Evolutionary conservation across 2,329 filamentous ascomycete genomes (phyloP).

Genomic region (Coniosporium tulheliwenetii): DNA sequence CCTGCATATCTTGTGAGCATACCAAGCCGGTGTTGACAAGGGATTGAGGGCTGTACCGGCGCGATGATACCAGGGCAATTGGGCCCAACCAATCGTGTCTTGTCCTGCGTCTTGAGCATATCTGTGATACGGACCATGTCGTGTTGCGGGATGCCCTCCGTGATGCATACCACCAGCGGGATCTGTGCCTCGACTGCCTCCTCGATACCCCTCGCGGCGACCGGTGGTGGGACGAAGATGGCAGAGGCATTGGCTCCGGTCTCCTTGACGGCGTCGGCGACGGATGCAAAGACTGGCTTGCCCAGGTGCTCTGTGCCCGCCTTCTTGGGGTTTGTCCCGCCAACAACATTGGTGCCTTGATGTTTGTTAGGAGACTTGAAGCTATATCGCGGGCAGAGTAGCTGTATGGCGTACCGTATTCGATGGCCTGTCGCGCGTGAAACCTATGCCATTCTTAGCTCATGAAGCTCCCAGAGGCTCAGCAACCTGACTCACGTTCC

Average conservation of each 20-base stretch:
- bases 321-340: slow-evolving; percentile 98
- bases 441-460: slow-evolving; percentile 45
- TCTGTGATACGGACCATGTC: slow-evolving; percentile 99
- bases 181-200: slow-evolving; percentile 91
- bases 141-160: slow-evolving; percentile 94
- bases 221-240: slow-evolving; percentile 91
- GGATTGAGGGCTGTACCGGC: slow-evolving; percentile 29
- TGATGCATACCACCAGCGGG: slow-evolving; percentile 91
- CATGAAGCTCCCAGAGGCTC: not conserved
- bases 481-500: slow-evolving; percentile 43
- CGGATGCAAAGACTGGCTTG: slow-evolving; percentile 83
- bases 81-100: slow-evolving; percentile 90
- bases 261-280: slow-evolving; percentile 75
- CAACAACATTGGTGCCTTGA: slow-evolving; percentile 86
- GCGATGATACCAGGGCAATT: slow-evolving; percentile 98
- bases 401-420: slow-evolving; percentile 57
- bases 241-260: slow-evolving; percentile 83
- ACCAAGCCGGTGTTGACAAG: slow-evolving; percentile 1
- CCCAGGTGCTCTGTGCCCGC: slow-evolving; percentile 80
- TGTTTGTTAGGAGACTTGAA: not conserved
- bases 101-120: slow-evolving; percentile 93
- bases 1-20: slow-evolving; percentile 27
- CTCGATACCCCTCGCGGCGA: slow-evolving; percentile 90
- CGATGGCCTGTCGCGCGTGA: slow-evolving; percentile 94
- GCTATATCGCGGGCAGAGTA: not conserved